A percentile compares a stretch with the other conserved stretches of the same genome.
These are phyloP conservation scores for Pyrus betulifolia DNA, from an alignment of 306 rosid genomes.

Conservation along the genomic window DNA sequence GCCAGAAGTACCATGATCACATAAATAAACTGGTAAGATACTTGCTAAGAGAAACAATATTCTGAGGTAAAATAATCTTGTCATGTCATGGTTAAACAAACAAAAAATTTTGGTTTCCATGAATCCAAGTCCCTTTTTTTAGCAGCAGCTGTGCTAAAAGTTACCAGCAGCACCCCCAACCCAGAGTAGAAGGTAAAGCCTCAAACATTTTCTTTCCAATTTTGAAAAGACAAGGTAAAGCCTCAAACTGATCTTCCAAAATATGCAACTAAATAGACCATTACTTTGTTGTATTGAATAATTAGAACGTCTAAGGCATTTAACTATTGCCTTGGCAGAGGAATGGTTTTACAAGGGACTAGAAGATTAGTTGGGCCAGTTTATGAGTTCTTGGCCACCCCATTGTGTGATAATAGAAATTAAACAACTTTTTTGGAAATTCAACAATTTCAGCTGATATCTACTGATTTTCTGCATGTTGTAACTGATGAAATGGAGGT, in stretches of 20 bases:
- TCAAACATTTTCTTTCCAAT: no score
- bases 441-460: neutral
- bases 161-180: neutral
- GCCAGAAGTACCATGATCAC: constrained; percentile 19
- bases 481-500: neutral
- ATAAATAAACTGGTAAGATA: constrained; percentile 15
- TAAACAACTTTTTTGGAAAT: neutral
- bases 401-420: neutral
- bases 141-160: neutral
- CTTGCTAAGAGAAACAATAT: neutral
- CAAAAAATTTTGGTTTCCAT: neutral
- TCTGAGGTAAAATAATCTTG: neutral
- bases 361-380: neutral
- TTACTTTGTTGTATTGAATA: neutral
- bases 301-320: neutral
- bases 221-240: neutral
- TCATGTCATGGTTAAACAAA: neutral
- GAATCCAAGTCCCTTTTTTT: neutral
- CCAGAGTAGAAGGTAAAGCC: neutral
- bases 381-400: neutral
- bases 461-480: neutral
- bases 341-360: neutral
- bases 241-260: neutral
- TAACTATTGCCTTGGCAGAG: neutral
- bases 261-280: neutral